Conservation (phyloP, 371 early-diverging fungal genomes). For the Parasitella parasitica region DNA sequence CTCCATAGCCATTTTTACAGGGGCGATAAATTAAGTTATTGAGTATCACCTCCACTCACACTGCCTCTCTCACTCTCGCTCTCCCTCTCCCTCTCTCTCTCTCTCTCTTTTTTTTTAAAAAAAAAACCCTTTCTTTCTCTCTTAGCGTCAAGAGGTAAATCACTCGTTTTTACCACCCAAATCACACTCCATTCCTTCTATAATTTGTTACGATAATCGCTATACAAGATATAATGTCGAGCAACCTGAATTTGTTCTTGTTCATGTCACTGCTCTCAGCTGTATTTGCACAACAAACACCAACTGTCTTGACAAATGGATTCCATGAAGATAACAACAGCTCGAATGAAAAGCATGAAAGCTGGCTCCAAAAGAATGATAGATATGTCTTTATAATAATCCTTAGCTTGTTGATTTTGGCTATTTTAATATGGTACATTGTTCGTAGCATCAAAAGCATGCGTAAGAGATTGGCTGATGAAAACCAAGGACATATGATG, state of each 20-base stretch:
- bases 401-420: slow-evolving; percentile 15
- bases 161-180: neutral
- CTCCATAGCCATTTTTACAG: slow-evolving; percentile 12
- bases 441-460: slow-evolving; percentile 24
- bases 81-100: neutral
- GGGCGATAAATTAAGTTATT: slow-evolving; percentile 11
- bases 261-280: neutral
- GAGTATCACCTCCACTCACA: neutral
- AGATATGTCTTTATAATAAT: slow-evolving; percentile 25
- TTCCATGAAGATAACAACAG: slow-evolving; percentile 3
- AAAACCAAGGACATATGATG: slow-evolving; percentile 25
- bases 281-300: neutral
- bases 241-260: neutral
- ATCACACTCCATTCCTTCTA: slow-evolving; percentile 19
- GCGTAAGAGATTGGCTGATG: slow-evolving; percentile 23
- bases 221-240: neutral
- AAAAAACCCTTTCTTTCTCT: neutral
- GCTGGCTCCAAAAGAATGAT: slow-evolving; percentile 24
- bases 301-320: slow-evolving; percentile 3
- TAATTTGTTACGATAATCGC: neutral
- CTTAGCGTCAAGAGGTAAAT: neutral
- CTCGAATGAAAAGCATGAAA: neutral
- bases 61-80: neutral
- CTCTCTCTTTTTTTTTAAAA: slow-evolving; percentile 1
- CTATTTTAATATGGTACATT: slow-evolving; percentile 25